Base-by-base conservation (phyloP, 2,329 filamentous ascomycete species). In the Berkeleyomyces basicola region DNA sequence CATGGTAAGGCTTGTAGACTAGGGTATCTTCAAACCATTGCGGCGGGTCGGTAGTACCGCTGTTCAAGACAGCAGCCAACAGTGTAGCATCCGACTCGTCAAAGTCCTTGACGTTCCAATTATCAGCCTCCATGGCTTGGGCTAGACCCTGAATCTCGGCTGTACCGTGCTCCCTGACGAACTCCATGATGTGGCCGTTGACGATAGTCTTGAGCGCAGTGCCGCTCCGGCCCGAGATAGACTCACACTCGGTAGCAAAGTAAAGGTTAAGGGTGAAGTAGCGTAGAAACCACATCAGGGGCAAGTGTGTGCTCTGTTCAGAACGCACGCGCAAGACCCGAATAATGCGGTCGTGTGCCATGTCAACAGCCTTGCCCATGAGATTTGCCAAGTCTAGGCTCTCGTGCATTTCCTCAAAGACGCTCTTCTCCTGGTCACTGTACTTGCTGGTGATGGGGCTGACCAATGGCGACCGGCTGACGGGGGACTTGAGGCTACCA, bases 181-280 rank as follows among this genome's bases (percentile, higher is more conserved):
- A 93, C 11, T 89, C 86, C 68, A 83, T 86, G 71, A 95, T 92
- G 67, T 95, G 89, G 39, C 79, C 80, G 67, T 92, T 91, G 65
- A 95, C 86, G 40, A 90, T 81, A 16, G 81, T 88, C 73, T 92
- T 92, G 4, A 95, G 75, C 1, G 84, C 78, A 2, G 84, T 85
- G 7, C 88, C 87, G 64, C 87, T 87, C 63, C 87, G 81, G 0
- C 89, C 88, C 31, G 87, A 92, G 23, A 93, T 84, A 14, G 87
- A 86, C 72, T 95, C 89, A 69, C 89, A 93, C 71, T 95, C 89
- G 65, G 90, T 90, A 57, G 87, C 86, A 71, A 95, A 93, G 63
- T 90, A 82, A 6, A 90, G 77, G 68, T 92, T 93, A 42, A 95
- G 78, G 0, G 82, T 88, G 68, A 92, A 91, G 71, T 93, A 93